phyloP scores from a whole-genome alignment of 2,329 filamentous ascomycete genomes.

The Penicillium sp. region DNA sequence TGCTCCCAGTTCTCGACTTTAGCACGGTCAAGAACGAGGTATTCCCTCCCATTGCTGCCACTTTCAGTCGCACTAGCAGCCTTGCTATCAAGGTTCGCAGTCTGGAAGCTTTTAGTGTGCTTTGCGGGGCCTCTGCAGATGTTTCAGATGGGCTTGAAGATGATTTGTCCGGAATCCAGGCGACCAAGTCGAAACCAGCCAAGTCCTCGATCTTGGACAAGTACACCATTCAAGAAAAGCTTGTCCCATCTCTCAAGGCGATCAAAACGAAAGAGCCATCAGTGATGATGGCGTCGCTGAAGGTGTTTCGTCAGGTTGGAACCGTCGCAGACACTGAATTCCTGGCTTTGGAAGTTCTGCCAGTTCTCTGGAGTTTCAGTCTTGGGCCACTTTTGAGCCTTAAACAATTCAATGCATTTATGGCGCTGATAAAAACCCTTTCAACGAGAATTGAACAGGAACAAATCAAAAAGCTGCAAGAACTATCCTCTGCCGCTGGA shows the following conservation, averaged over 20 bases:
- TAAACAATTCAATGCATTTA: conserved; percentile 83
- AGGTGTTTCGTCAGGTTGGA: conserved; percentile 80
- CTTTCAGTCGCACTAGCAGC: conserved; percentile 91
- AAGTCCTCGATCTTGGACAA: conserved; percentile 86
- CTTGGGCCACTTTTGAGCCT: conserved; percentile 85
- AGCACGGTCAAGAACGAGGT: conserved; percentile 96
- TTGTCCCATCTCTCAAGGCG: conserved; percentile 80
- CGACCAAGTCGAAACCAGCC: conserved; percentile 56
- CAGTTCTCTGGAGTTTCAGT: conserved; percentile 87
- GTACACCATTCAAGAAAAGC: conserved; percentile 97
- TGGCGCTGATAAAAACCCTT: conserved; percentile 79
- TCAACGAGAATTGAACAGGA: conserved; percentile 82
- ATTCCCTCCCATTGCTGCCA: conserved; percentile 84
- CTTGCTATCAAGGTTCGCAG: conserved; percentile 92
- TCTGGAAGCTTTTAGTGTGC: conserved; percentile 81
- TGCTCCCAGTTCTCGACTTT: conserved; percentile 90
- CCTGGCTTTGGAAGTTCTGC: conserved; percentile 84
- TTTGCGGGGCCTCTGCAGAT: conserved; percentile 73
- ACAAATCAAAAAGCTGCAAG: conserved; percentile 82
- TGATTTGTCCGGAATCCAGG: conserved; percentile 65
- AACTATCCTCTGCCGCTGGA: conserved; percentile 65
- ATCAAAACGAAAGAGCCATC: conserved; percentile 98
- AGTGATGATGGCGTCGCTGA: conserved; percentile 91
- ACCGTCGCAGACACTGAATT: conserved; percentile 82
- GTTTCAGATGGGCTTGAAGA: conserved; percentile 53